Base-by-base conservation (phyloP, 257 asterid species). In the Cordia subcordata region DNA sequence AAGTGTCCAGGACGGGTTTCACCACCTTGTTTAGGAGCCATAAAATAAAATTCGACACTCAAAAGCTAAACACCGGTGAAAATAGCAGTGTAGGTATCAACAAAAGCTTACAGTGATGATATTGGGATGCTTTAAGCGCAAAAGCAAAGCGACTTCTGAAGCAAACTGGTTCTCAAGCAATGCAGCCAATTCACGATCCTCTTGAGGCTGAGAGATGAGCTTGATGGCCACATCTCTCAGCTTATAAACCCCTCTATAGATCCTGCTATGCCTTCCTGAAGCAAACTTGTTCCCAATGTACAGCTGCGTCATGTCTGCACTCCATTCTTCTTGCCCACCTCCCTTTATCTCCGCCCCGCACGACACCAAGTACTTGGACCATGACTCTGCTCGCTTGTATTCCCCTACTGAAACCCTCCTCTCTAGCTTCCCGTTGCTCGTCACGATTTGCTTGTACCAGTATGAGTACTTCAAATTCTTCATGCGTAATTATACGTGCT, bases 221-320 rank as follows among this genome's bases (percentile, higher is more conserved):
- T 92, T 92, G 65, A 92, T 88, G 12, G 96, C 99, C 11, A 89
- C 99, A 50, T 92, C 99, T 13, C 84, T 79, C 59, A 81, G 88
- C 81, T 88, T 80, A 15, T 92, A 92, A 57, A 88, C 77, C 14
- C 99, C 99, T 80, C 93, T 84, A 63, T 92, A 92, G 11, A 92
- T 88, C 57, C 99, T 78, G 70, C 99, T 92, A 52, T 92, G 99
- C 61, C 94, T 79, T 1, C 99, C 99, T 0, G 93, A 79, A 21
- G 99, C 99, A 67, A 92, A 92, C 44, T 92, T 92, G 57, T 81
- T 89, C 72, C 99, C 99, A 39, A 92, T 86, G 52, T 79, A 92
- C 42, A 92, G 79, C 82, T 79, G 90, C 1, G 99, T 88, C 95
- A 92, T 88, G 58, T 92, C 99, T 51, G 99, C 99, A 64, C 95